Conservation (phyloP, 257 asterid species). For the Solanum pinnatisectum region DNA sequence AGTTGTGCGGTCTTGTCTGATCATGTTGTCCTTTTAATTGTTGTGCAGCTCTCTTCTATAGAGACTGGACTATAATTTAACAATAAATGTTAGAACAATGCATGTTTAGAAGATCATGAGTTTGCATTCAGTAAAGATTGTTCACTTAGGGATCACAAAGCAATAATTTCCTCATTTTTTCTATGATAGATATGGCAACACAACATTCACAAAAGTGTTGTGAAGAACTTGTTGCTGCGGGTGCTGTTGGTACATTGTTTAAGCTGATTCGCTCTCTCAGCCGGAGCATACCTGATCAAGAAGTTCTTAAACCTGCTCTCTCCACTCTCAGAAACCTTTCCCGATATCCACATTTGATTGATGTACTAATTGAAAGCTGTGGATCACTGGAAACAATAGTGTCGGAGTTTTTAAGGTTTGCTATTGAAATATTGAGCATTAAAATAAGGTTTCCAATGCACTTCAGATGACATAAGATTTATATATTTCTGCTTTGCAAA, state of each 20-base stretch:
- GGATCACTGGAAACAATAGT: conserved; percentile 57
- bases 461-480: neutral
- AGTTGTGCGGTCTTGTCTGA: neutral
- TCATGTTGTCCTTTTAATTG: neutral
- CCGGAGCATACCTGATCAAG: conserved; percentile 93
- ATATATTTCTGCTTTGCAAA: neutral
- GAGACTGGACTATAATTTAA: neutral
- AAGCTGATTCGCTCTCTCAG: conserved; percentile 72
- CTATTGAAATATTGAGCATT: neutral
- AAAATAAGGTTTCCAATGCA: neutral
- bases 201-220: conserved; percentile 84
- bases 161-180: neutral
- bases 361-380: conserved; percentile 28
- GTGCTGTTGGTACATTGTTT: conserved; percentile 65
- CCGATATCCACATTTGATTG: conserved; percentile 54
- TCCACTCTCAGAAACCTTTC: conserved; percentile 88
- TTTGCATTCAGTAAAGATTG: neutral
- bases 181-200: conserved; percentile 68
- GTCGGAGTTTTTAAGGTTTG: conserved; percentile 60
- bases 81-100: neutral
- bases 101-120: neutral
- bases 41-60: neutral
- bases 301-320: conserved; percentile 74
- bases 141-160: neutral
- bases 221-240: conserved; percentile 85